Evolutionary conservation across 2,329 filamentous ascomycete genomes (phyloP).

Genomic region (Meredithiella fracta): DNA sequence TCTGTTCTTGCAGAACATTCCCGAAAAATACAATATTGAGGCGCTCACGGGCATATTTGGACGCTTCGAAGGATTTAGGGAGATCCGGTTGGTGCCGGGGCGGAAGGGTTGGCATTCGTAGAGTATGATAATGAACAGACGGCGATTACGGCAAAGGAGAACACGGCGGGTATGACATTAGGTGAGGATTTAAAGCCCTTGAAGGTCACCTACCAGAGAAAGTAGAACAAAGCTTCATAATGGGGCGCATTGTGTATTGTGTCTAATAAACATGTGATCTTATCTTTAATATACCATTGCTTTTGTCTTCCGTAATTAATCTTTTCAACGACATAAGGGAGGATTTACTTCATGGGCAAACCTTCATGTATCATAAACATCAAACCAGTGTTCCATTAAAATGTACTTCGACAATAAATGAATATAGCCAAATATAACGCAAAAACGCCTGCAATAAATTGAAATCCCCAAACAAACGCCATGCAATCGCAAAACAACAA

Average conservation of each 20-base stretch:
- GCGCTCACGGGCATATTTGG: constrained; percentile 65
- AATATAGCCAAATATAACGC: not conserved
- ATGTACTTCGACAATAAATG: not conserved
- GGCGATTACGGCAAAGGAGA: constrained; percentile 87
- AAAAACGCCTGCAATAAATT: not conserved
- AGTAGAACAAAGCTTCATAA: constrained; percentile 31
- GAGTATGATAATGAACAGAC: constrained; percentile 86
- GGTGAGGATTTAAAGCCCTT: constrained; percentile 49
- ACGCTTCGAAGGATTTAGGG: constrained; percentile 83
- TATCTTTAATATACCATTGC: not conserved
- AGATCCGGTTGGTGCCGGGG: constrained; percentile 77
- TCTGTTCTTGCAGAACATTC: constrained; percentile 82
- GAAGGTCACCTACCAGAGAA: constrained; percentile 91
- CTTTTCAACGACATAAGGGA: too few species aligned
- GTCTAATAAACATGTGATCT: too few species aligned
- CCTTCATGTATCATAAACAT: not conserved
- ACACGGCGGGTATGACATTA: constrained; percentile 68
- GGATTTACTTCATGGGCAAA: too few species aligned
- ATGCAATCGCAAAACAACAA: constrained; percentile 1
- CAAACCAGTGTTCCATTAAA: not conserved
- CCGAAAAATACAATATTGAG: constrained; percentile 72
- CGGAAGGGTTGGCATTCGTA: constrained; percentile 85
- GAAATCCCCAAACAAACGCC: not conserved
- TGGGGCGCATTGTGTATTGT: too few species aligned
- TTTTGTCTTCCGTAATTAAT: too few species aligned